Percentiles rank a stretch among this genome's conserved stretches.
phyloP scores from a whole-genome alignment of 2,329 filamentous ascomycete species.

The Xylaria sp. region DNA sequence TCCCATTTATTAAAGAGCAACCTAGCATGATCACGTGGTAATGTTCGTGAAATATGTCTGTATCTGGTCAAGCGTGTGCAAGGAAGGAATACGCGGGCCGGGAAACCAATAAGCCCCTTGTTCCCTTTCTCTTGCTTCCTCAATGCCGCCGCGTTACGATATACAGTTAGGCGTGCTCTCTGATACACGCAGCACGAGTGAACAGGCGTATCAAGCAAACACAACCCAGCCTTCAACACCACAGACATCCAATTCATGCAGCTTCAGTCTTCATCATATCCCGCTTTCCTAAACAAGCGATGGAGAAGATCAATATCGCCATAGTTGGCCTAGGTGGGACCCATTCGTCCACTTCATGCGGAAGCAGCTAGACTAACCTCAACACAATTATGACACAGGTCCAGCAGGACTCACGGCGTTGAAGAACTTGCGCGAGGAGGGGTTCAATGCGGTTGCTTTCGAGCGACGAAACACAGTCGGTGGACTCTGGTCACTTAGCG shows the following conservation, averaged over 20 bases:
- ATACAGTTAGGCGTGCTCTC: too few species aligned
- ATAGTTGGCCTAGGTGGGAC: slow-evolving; percentile 35
- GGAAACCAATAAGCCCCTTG: too few species aligned
- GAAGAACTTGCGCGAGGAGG: slow-evolving; percentile 48
- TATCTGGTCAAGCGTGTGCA: too few species aligned
- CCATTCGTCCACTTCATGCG: background rate
- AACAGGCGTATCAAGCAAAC: background rate
- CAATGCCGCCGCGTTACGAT: too few species aligned
- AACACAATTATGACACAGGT: slow-evolving; percentile 30
- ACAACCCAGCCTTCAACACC: too few species aligned
- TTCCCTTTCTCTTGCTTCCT: too few species aligned
- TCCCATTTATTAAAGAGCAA: too few species aligned
- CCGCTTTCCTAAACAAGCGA: background rate
- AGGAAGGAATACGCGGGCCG: too few species aligned
- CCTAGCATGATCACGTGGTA: too few species aligned
- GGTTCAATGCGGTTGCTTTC: slow-evolving; percentile 48
- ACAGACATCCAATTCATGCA: too few species aligned
- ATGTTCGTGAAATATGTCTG: too few species aligned
- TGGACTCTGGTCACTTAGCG: slow-evolving; percentile 48
- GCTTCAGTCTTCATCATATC: too few species aligned
- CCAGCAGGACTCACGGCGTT: slow-evolving; percentile 43
- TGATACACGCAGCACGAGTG: background rate
- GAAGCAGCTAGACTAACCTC: slow-evolving; percentile 1
- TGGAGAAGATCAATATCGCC: slow-evolving; percentile 26
- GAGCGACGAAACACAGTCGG: slow-evolving; percentile 46